Evolutionary conservation across 1,284 basidiomycete species (phyloP).

Genomic region (Trichosporon sp.): DNA sequence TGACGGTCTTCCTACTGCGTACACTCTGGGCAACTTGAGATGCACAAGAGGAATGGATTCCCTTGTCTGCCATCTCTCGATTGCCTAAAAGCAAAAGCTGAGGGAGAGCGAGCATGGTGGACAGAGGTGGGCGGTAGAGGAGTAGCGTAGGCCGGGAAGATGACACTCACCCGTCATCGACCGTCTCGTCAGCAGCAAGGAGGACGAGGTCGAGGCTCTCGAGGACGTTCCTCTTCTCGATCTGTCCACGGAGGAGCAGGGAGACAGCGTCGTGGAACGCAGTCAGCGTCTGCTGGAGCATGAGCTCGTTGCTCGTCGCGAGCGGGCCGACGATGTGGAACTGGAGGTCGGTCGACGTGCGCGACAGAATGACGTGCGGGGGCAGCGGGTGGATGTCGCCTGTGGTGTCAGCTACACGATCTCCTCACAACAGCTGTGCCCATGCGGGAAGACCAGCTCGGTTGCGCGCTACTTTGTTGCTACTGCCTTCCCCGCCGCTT

Average conservation of each 20-base stretch:
- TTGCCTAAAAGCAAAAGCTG: too few relatives aligned
- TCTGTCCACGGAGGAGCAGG: slow-evolving; percentile 82
- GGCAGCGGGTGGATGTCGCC: slow-evolving; percentile 93
- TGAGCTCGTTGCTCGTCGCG: slow-evolving; percentile 89
- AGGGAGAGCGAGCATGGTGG: too few relatives aligned
- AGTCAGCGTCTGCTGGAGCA: slow-evolving; percentile 81
- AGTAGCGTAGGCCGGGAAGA: not conserved
- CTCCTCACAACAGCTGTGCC: not conserved
- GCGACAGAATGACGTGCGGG: slow-evolving; percentile 87
- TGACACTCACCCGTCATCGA: slow-evolving; percentile 87
- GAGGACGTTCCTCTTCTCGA: slow-evolving; percentile 92
- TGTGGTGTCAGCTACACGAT: slow-evolving; percentile 48
- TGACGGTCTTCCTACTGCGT: too few relatives aligned
- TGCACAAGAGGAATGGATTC: too few relatives aligned
- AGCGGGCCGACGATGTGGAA: slow-evolving; percentile 88
- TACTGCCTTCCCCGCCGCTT: not conserved
- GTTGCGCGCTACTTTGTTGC: not conserved
- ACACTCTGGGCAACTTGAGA: too few relatives aligned
- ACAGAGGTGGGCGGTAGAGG: too few relatives aligned
- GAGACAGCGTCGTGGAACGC: slow-evolving; percentile 85
- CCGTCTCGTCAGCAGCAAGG: slow-evolving; percentile 91
- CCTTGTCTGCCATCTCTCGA: too few relatives aligned
- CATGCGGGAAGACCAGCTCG: not conserved
- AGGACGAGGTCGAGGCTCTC: slow-evolving; percentile 94
- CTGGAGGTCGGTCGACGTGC: slow-evolving; percentile 90